These are phyloP conservation scores for Tetrahymena malaccensis DNA, from an alignment of 73 alveolate genomes.

Conservation along the genomic window DNA sequence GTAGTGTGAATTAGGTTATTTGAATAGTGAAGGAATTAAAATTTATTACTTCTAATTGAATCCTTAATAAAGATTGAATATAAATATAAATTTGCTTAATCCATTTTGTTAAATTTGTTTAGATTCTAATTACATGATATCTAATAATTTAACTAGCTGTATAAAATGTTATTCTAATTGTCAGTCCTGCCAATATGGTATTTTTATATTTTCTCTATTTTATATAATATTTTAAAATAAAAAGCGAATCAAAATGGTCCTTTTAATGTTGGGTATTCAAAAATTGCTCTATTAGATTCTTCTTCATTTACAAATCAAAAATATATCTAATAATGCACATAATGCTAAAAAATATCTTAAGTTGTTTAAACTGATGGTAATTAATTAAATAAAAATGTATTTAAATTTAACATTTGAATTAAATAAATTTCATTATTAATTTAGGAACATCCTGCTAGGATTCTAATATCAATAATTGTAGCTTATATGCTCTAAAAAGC, in stretches of 20 bases:
- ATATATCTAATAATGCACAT: neutral
- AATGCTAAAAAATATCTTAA: neutral
- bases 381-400: too few relatives aligned
- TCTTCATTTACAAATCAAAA: too few relatives aligned
- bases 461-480: neutral
- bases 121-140: neutral
- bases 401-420: too few relatives aligned
- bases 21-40: neutral
- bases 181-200: neutral
- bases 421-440: too few relatives aligned
- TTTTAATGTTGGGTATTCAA: neutral
- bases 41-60: neutral
- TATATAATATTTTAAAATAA: neutral
- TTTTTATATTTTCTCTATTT: neutral
- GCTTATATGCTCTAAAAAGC: neutral
- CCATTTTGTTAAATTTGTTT: neutral
- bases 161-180: neutral
- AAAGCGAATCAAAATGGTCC: neutral
- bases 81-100: neutral
- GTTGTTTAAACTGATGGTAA: neutral
- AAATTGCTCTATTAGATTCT: too few relatives aligned
- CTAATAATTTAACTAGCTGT: neutral
- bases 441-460: neutral
- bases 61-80: neutral
- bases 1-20: neutral